Conservation (phyloP, 2,329 filamentous ascomycete species). For the Coniochaeta sp. region DNA sequence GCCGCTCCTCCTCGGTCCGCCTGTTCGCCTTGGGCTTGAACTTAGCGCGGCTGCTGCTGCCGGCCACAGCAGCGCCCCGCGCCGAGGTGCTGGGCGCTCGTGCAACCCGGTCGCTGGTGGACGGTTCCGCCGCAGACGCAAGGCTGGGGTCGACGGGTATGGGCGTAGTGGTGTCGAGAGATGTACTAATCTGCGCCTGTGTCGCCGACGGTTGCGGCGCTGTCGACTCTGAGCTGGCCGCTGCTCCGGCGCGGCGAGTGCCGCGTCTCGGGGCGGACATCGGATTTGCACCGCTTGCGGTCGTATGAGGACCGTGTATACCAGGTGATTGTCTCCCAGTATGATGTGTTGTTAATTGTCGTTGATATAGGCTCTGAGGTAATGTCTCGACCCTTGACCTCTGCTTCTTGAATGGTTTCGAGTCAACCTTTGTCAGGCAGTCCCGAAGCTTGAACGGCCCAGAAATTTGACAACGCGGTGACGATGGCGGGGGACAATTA, state of each 20-base stretch:
- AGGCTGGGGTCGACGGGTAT: not conserved
- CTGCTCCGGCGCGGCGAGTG: not conserved
- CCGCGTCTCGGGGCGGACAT: not conserved
- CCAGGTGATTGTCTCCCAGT: not conserved
- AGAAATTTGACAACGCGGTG: not conserved
- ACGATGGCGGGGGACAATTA: not conserved
- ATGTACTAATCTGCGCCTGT: not conserved
- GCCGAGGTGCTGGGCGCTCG: not conserved
- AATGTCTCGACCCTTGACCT: not conserved
- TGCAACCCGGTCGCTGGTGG: not conserved
- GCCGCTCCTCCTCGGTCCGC: slow-evolving; percentile 25
- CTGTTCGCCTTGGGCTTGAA: slow-evolving; percentile 26
- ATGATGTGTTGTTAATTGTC: no score
- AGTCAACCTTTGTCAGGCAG: not conserved
- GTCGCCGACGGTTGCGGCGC: not conserved
- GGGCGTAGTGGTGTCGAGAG: not conserved
- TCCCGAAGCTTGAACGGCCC: not conserved
- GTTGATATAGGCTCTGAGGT: not conserved
- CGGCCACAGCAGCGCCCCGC: not conserved
- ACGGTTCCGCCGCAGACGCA: not conserved
- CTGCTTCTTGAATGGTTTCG: not conserved
- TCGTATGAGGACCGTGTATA: not conserved
- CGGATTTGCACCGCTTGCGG: not conserved
- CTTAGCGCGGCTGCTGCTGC: slow-evolving; percentile 11
- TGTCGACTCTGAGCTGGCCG: not conserved